Evolutionary conservation across 345 rosid species (phyloP).

Genomic region (Cochlearia excelsa): DNA sequence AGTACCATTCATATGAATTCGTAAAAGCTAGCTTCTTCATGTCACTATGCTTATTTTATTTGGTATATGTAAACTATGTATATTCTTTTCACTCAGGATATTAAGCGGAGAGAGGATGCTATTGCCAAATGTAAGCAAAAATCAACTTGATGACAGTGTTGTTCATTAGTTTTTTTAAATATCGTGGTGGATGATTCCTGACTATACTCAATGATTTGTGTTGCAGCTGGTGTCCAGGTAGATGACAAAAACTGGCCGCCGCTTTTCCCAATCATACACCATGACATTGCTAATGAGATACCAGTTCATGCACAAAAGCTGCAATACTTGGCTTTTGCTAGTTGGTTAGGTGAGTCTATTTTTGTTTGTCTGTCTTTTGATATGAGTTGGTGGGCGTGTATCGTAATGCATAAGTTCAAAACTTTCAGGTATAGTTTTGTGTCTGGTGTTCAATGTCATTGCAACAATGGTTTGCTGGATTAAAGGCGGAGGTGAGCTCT

Average conservation of each 20-base stretch:
- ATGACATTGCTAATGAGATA: conserved; percentile 93
- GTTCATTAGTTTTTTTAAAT: not conserved
- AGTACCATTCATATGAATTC: not conserved
- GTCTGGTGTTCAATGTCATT: conserved; percentile 76
- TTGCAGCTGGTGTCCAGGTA: conserved; percentile 67
- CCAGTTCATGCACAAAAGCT: conserved; percentile 91
- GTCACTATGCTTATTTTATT: not conserved
- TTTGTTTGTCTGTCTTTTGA: not conserved
- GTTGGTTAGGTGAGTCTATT: conserved; percentile 79
- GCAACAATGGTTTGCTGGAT: conserved; percentile 89
- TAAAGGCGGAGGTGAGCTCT: conserved; percentile 79
- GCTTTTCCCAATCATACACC: conserved; percentile 90
- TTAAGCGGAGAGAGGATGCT: conserved; percentile 37
- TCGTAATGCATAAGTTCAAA: not conserved
- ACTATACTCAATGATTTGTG: conserved; percentile 9
- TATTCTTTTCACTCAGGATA: conserved; percentile 24
- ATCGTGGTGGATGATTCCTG: not conserved
- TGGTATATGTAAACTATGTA: too few species aligned
- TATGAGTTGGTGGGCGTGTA: conserved; percentile 1
- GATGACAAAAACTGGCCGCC: conserved; percentile 96
- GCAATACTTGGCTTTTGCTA: conserved; percentile 96
- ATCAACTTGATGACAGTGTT: not conserved
- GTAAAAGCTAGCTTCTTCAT: not conserved
- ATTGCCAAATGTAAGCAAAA: conserved; percentile 29
- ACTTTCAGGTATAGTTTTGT: conserved; percentile 78